Evolutionary conservation across 495 filamentous ascomycete species (phyloP).

Genomic region (Hypoxylon lenormandii): DNA sequence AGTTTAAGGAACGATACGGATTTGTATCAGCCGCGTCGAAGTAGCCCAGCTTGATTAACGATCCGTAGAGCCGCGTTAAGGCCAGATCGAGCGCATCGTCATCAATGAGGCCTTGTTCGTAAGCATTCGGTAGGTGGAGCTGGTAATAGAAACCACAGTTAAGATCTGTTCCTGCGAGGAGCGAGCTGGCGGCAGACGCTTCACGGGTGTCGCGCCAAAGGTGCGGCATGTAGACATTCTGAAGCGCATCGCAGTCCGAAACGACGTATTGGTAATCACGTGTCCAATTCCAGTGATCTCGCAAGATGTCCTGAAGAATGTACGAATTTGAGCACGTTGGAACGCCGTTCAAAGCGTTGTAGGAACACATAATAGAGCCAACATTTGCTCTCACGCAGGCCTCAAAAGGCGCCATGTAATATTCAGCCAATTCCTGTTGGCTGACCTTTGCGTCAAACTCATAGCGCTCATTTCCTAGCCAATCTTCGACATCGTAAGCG

Average conservation of each 20-base stretch:
- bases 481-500: slow-evolving; percentile 71
- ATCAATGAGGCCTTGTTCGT: slow-evolving; percentile 62
- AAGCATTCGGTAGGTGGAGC: slow-evolving; percentile 62
- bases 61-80: slow-evolving; percentile 65
- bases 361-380: slow-evolving; percentile 69
- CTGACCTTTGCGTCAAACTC: slow-evolving; percentile 66
- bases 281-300: slow-evolving; percentile 67
- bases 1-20: slow-evolving; percentile 63
- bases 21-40: slow-evolving; percentile 62
- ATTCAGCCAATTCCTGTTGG: slow-evolving; percentile 67
- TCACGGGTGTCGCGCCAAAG: slow-evolving; percentile 60
- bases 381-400: slow-evolving; percentile 64
- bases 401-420: slow-evolving; percentile 65
- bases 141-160: slow-evolving; percentile 70
- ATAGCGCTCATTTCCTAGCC: slow-evolving; percentile 63
- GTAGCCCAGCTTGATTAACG: slow-evolving; percentile 67
- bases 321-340: slow-evolving; percentile 67
- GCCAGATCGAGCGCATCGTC: slow-evolving; percentile 63
- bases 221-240: slow-evolving; percentile 68
- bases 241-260: slow-evolving; percentile 68
- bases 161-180: slow-evolving; percentile 70
- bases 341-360: slow-evolving; percentile 70
- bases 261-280: slow-evolving; percentile 67
- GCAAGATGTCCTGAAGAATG: slow-evolving; percentile 67
- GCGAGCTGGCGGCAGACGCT: slow-evolving; percentile 63